These are phyloP conservation scores for Papiliotrema fonsecae DNA, from an alignment of 1,284 basidiomycete species.

Conservation along the genomic window DNA sequence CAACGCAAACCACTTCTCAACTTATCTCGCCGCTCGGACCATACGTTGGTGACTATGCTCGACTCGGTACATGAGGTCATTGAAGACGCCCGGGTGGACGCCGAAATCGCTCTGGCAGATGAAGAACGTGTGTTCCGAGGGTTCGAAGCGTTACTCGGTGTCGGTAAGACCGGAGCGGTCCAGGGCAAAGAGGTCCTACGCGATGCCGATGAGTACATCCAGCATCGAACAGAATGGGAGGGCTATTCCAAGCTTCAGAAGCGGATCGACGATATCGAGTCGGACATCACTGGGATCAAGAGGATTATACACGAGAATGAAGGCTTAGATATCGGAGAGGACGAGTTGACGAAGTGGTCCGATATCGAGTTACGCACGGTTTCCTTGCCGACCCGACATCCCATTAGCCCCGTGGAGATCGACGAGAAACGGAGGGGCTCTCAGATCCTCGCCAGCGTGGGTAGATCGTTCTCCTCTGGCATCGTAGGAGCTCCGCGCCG, in stretches of 20 bases:
- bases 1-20: conserved; percentile 11
- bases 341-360: conserved; percentile 11
- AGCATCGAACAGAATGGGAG: conserved; percentile 54
- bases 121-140: conserved; percentile 66
- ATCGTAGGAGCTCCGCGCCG: conserved; percentile 33
- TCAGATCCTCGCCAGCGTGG: conserved; percentile 21
- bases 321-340: conserved; percentile 25
- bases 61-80: conserved; percentile 69
- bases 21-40: conserved; percentile 21
- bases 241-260: conserved; percentile 54
- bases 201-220: conserved; percentile 60
- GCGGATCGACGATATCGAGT: conserved; percentile 71
- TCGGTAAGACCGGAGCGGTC: conserved; percentile 43
- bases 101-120: conserved; percentile 76
- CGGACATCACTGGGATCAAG: conserved; percentile 62
- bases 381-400: conserved; percentile 8
- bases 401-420: not conserved
- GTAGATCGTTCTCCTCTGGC: conserved; percentile 26
- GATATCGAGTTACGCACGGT: conserved; percentile 17
- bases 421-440: not conserved
- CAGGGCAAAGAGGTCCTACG: conserved; percentile 50
- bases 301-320: conserved; percentile 35
- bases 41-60: conserved; percentile 56
- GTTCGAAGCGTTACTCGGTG: conserved; percentile 64
- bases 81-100: conserved; percentile 77